Conservation (phyloP, 2,329 filamentous ascomycete genomes). For the Neospermospora avenae region DNA sequence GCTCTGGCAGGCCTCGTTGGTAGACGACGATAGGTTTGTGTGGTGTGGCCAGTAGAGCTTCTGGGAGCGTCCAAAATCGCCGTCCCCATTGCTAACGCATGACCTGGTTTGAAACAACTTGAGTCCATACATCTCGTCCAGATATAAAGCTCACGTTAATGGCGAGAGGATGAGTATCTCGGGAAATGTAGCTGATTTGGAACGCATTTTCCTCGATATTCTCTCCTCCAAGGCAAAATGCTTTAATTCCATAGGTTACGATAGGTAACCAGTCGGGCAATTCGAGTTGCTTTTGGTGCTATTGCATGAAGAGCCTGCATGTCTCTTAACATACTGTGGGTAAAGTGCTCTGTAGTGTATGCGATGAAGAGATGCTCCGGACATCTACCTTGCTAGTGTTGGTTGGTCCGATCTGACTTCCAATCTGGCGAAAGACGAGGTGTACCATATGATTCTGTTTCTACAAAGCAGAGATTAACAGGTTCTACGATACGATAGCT, state of each 20-base stretch:
- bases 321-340: not conserved
- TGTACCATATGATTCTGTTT: not conserved
- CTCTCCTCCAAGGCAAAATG: slow-evolving; percentile 4
- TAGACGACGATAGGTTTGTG: not conserved
- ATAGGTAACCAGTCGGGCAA: slow-evolving; percentile 4
- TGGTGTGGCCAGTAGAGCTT: slow-evolving; percentile 1
- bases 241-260: slow-evolving; percentile 17
- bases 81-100: slow-evolving; percentile 5
- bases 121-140: not conserved
- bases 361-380: slow-evolving; percentile 11
- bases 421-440: not conserved
- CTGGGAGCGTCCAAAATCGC: slow-evolving; percentile 12
- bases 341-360: slow-evolving; percentile 11
- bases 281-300: not conserved
- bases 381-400: not conserved
- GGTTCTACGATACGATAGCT: not conserved
- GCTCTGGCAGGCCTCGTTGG: not conserved
- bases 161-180: slow-evolving; percentile 8
- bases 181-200: slow-evolving; percentile 21
- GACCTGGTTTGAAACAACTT: not conserved
- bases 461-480: not conserved
- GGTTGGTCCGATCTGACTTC: not conserved
- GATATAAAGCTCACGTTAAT: slow-evolving; percentile 5
- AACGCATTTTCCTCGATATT: slow-evolving; percentile 18
- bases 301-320: not conserved